Base-by-base conservation (phyloP, 352 stramenopile genomes). In the Globisporangium uncinulatum region DNA sequence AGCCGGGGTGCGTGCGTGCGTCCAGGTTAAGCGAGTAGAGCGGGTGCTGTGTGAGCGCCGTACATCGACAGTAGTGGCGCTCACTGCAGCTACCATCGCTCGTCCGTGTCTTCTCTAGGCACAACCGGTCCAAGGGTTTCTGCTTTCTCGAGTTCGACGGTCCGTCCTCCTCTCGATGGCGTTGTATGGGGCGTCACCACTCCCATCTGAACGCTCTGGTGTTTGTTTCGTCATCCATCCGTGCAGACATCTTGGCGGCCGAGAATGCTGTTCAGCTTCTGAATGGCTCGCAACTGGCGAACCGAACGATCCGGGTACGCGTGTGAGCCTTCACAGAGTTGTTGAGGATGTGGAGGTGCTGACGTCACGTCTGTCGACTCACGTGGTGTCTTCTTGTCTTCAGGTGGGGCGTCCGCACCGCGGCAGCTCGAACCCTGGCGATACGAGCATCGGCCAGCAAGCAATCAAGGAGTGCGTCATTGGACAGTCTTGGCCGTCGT, bases 111-210 rank as follows among this genome's bases (percentile, higher is more conserved):
- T 52, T 52, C 31, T 10, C 39, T 36, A 92, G 82, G 19, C 71
- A 73, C 6, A 71, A 68, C 9, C 74, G 82, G 29, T 92, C 82
- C 9, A 92, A 92, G 58, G 82, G 82, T 0, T 92, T 89, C 50
- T 92, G 82, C 62, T 92, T 92, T 58, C 66, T 92, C 54, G 82
- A 92, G 54, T 92, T 87, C 39, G 77, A 92, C 45, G 71, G 71
- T 80, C 42, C n/a, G 63, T 31, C 3, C 34, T 39, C 2, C 34
- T 13, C 34, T 39, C 34, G 34, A 39, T 8, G 34, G 34, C 5
- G 24, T 29, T 29, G 24, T 39, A 13, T 39, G 34, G 10, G 7
- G 34, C 10, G 34, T 39, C 34, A 13, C 34, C 34, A 39, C 34
- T 39, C 34, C 7, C 10, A 6, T 13, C 34, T 39, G 34, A 39